Conservation (phyloP, 495 filamentous ascomycete genomes). For the Aspergillus cristatus region DNA sequence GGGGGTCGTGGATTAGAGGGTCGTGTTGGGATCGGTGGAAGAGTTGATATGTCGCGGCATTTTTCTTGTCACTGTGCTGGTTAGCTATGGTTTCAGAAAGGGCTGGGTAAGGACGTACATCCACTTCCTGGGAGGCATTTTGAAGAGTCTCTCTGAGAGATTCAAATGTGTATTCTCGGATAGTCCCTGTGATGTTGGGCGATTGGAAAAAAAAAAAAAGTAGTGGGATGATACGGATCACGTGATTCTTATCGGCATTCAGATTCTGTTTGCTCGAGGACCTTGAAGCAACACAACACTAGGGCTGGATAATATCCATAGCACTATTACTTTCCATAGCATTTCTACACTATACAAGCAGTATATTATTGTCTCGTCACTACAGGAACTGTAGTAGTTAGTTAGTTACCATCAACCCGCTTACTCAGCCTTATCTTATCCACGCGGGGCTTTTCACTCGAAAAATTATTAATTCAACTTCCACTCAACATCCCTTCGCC, state of each 20-base stretch:
- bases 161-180: neutral
- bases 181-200: neutral
- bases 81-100: conserved; percentile 7
- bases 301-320: too few species aligned
- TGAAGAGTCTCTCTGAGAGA: conserved; percentile 11
- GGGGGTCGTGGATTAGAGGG: conserved; percentile 80
- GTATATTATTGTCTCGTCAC: too few species aligned
- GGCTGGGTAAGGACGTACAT: conserved; percentile 53
- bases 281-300: too few species aligned
- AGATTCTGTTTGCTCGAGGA: too few species aligned
- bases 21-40: conserved; percentile 96
- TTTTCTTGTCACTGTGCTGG: conserved; percentile 75
- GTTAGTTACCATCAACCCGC: conserved; percentile 1
- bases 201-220: neutral
- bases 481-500: neutral
- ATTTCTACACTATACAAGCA: too few species aligned
- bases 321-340: too few species aligned
- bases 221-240: neutral
- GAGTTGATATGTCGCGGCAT: conserved; percentile 80
- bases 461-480: conserved; percentile 3
- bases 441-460: conserved; percentile 8
- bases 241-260: neutral
- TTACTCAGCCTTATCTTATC: conserved; percentile 26
- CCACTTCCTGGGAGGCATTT: conserved; percentile 74
- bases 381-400: too few species aligned